Conservation (phyloP, 225 moss, liverwort and hornwort species). For the Marchantia polymorpha region DNA sequence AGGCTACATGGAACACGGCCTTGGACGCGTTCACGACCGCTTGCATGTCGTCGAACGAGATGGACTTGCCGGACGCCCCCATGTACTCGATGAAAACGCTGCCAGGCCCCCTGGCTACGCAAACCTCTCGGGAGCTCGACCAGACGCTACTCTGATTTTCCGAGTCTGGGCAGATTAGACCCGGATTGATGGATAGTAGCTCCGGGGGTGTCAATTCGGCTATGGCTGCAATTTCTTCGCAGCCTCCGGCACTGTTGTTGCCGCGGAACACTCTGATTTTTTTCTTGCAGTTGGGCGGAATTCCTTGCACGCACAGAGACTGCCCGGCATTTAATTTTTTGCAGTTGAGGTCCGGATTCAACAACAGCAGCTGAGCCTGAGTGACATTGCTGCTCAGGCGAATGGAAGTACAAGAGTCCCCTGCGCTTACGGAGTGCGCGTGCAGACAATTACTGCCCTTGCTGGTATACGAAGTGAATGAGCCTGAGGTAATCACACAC, state of each 20-base stretch:
- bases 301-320: slow-evolving; percentile 21
- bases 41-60: slow-evolving; percentile 21
- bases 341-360: slow-evolving; percentile 37
- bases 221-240: neutral
- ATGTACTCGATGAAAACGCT: slow-evolving; percentile 35
- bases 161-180: slow-evolving; percentile 31
- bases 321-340: slow-evolving; percentile 3
- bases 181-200: slow-evolving; percentile 27
- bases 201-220: neutral
- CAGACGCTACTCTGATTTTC: slow-evolving; percentile 12
- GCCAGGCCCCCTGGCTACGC: slow-evolving; percentile 15
- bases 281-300: slow-evolving; percentile 17
- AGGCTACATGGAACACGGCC: slow-evolving; percentile 13
- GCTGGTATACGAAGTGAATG: neutral
- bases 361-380: slow-evolving; percentile 24
- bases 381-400: neutral
- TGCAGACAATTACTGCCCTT: slow-evolving; percentile 21
- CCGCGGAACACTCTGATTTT: slow-evolving; percentile 9
- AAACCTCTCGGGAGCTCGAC: slow-evolving; percentile 10
- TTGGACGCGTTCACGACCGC: slow-evolving; percentile 14
- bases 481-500: neutral
- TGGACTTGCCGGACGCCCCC: slow-evolving; percentile 20
- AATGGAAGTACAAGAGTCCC: slow-evolving; percentile 20
- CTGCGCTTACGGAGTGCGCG: neutral
- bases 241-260: neutral